Percentiles rank a stretch among this genome's conserved stretches.
Conservation (phyloP, 2,329 filamentous ascomycete genomes). For the Ophiostoma novo-ulmi region DNA sequence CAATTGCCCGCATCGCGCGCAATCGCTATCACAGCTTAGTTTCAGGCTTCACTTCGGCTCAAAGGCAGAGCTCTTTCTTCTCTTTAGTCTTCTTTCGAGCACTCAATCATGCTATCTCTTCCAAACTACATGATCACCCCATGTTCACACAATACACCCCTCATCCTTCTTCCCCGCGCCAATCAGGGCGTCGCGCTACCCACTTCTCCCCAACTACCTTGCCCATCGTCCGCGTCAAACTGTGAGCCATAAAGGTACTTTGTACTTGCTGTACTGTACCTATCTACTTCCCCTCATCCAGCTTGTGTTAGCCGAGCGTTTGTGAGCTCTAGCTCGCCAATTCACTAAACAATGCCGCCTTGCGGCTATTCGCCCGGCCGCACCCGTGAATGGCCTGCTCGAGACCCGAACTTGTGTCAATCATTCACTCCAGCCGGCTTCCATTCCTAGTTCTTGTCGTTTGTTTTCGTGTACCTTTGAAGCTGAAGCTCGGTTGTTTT, state of each 20-base stretch:
- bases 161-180: conserved; percentile 1
- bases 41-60: not conserved
- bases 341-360: not conserved
- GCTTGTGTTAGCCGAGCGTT: conserved; percentile 13
- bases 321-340: conserved; percentile 4
- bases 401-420: conserved; percentile 8
- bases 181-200: not conserved
- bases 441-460: not conserved
- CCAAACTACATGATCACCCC: not conserved
- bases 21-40: not conserved
- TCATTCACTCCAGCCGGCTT: not conserved
- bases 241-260: not conserved
- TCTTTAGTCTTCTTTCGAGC: not conserved
- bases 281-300: conserved; percentile 9
- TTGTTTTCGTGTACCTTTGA: not conserved
- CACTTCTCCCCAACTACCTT: conserved; percentile 4
- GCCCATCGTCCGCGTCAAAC: conserved; percentile 10
- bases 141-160: not conserved
- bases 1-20: not conserved
- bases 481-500: conserved; percentile 1
- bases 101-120: not conserved
- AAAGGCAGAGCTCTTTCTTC: not conserved
- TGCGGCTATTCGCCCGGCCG: conserved; percentile 9
- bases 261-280: not conserved
- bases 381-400: conserved; percentile 16